These are phyloP conservation scores for Alternaria gaisen DNA, from an alignment of 2,329 filamentous ascomycete genomes.

Conservation along the genomic window DNA sequence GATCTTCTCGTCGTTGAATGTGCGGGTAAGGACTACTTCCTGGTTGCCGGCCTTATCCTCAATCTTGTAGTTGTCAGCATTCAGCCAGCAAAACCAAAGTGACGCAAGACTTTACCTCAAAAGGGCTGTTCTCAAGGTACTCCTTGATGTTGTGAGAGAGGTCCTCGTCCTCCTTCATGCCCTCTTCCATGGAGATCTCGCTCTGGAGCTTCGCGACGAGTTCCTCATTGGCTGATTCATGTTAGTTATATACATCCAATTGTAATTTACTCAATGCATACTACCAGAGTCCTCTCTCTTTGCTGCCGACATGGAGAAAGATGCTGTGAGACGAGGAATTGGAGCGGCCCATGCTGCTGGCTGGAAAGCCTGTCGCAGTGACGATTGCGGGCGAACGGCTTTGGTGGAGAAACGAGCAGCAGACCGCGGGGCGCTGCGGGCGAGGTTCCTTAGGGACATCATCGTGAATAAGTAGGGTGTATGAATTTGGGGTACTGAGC, in stretches of 20 bases:
- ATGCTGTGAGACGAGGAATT: conserved; percentile 45
- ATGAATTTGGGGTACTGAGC: conserved; percentile 11
- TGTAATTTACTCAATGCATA: conserved; percentile 7
- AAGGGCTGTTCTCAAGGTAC: conserved; percentile 86
- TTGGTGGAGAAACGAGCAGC: conserved; percentile 53
- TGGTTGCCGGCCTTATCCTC: conserved; percentile 84
- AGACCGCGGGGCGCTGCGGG: conserved; percentile 56
- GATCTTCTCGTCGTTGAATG: conserved; percentile 89
- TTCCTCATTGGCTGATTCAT: conserved; percentile 69
- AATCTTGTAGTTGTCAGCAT: conserved; percentile 52
- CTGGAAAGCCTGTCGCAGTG: conserved; percentile 48
- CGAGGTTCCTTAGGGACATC: conserved; percentile 57
- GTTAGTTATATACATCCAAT: conserved; percentile 21
- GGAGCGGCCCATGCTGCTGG: conserved; percentile 46
- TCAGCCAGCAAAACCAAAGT: background rate
- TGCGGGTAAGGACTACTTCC: conserved; percentile 84
- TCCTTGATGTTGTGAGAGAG: conserved; percentile 82
- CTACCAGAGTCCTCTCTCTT: conserved; percentile 48
- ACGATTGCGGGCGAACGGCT: conserved; percentile 48
- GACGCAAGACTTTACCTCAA: conserved; percentile 65
- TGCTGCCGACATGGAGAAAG: conserved; percentile 55
- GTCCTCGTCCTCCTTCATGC: conserved; percentile 77
- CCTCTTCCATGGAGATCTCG: conserved; percentile 71
- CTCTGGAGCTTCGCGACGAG: conserved; percentile 82
- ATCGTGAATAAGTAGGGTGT: conserved; percentile 39